A percentile compares a stretch with the other conserved stretches of the same genome.
Evolutionary conservation across 2,329 filamentous ascomycete species (phyloP).

Genomic region (Colletotrichum karsti): DNA sequence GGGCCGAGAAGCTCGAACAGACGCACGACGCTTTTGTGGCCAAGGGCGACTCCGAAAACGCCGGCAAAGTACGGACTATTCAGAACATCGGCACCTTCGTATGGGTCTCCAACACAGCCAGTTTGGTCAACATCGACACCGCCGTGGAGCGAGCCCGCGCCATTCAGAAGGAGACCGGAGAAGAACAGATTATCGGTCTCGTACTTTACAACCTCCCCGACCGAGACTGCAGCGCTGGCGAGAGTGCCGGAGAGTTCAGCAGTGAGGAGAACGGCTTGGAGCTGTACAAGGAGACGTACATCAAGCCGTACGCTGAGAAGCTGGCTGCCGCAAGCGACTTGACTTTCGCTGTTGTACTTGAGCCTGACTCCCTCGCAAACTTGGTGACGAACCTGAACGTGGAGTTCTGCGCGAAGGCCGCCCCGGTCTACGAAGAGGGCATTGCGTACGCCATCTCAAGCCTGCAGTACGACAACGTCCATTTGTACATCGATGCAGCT

Average conservation of each 20-base stretch:
- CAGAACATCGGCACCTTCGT: slow-evolving; percentile 50
- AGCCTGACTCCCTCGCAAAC: slow-evolving; percentile 54
- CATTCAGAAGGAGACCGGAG: slow-evolving; percentile 41
- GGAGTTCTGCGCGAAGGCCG: slow-evolving; percentile 46
- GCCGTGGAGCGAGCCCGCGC: slow-evolving; percentile 47
- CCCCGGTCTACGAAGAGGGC: slow-evolving; percentile 48
- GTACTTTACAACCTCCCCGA: slow-evolving; percentile 56
- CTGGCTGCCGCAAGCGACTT: slow-evolving; percentile 45
- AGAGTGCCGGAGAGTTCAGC: slow-evolving; percentile 50
- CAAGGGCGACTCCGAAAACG: slow-evolving; percentile 45
- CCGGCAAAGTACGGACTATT: slow-evolving; percentile 45
- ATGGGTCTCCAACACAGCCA: slow-evolving; percentile 48
- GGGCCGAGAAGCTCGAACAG: slow-evolving; percentile 49
- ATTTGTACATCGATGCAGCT: slow-evolving; percentile 51
- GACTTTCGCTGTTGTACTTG: slow-evolving; percentile 51
- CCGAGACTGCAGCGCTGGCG: slow-evolving; percentile 53
- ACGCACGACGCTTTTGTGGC: slow-evolving; percentile 45
- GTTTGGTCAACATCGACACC: slow-evolving; percentile 46
- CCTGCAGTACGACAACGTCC: slow-evolving; percentile 46
- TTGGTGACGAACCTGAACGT: slow-evolving; percentile 48
- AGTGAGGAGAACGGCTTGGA: slow-evolving; percentile 44
- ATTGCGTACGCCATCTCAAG: slow-evolving; percentile 49
- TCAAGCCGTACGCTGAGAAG: slow-evolving; percentile 48
- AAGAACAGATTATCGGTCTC: slow-evolving; percentile 50
- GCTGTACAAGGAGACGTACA: slow-evolving; percentile 49